Evolutionary conservation across 2,329 filamentous ascomycete genomes (phyloP), one percentile per base, ranked within the genome.

Genomic region (Ophiostoma fasciatum): DNA sequence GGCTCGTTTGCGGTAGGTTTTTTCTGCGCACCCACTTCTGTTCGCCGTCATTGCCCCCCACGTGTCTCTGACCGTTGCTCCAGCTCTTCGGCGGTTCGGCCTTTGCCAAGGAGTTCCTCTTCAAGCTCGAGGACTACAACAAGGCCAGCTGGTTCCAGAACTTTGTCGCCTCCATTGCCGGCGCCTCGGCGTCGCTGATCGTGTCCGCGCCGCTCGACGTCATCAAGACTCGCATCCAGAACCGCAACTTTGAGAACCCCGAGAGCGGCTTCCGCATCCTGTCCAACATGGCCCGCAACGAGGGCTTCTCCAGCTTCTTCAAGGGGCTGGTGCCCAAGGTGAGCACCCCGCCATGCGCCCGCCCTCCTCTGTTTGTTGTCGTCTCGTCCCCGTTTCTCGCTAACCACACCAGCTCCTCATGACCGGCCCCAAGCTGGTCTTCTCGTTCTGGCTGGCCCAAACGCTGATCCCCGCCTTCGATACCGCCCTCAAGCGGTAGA

Each of bases 371-470:
- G 28, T 7, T 20, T 22, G 15, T 13, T 14, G n/a, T n/a, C n/a
- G n/a, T n/a, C n/a, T n/a, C n/a, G n/a, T n/a, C n/a, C n/a, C n/a
- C n/a, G n/a, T n/a, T 26, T 18, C 8, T 22, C 6, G n/a, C 37
- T 45, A 28, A 45, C 38, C 31, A 21, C 7, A 28, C 18, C 27
- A 77, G 79, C 75, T 98, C 46, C 71, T 98, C 52, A 98, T 98
- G 90, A 98, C 90, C 13, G 92, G 90, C 18, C 90, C 90, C 45
- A 98, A 98, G 73, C 72, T 98, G 42, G 90, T 96, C 44, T 98
- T 98, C 68, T 94, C 87, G 42, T 98, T 98, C 77, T 98, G 90
- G 90, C 75, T 98, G 54, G 90, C 90, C 39, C 90, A 98, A 68
- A 96, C 90, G 21, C 68, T 98, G 51, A 98, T 98, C 54, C 90